Evolutionary conservation across 768 basidiomycete genomes (phyloP).

Genomic region (Dentipellis sp.): DNA sequence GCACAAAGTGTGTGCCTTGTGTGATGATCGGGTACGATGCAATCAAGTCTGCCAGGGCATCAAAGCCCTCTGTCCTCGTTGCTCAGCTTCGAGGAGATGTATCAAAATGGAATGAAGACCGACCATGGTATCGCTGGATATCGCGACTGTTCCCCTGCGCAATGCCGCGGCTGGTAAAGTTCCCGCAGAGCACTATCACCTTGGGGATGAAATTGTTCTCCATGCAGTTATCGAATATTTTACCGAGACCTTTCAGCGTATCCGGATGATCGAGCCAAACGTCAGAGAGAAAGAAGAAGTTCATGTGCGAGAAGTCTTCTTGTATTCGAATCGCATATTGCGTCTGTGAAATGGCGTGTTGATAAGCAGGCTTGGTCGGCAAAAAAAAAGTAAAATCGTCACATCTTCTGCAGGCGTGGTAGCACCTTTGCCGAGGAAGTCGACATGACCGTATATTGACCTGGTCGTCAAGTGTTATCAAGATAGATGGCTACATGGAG

Average conservation of each 20-base stretch:
- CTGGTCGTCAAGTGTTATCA: constrained; percentile 29
- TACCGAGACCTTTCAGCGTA: constrained; percentile 69
- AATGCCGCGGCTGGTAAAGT: constrained; percentile 83
- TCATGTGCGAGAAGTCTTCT: constrained; percentile 63
- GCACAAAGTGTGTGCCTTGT: constrained; percentile 77
- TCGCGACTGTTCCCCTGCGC: constrained; percentile 70
- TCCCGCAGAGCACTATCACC: constrained; percentile 88
- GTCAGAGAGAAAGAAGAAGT: constrained; percentile 93
- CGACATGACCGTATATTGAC: constrained; percentile 92
- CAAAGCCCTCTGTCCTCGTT: constrained; percentile 66
- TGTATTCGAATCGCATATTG: constrained; percentile 53
- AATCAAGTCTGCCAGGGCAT: constrained; percentile 78
- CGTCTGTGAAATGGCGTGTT: constrained; percentile 23
- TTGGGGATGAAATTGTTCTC: constrained; percentile 84
- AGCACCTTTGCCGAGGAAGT: constrained; percentile 92
- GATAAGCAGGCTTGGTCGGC: background rate
- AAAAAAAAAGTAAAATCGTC: constrained; percentile 17
- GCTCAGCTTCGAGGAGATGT: background rate
- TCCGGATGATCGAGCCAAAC: constrained; percentile 90
- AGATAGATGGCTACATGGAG: background rate
- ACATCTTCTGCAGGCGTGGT: constrained; percentile 90
- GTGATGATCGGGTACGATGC: constrained; percentile 71
- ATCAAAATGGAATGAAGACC: background rate
- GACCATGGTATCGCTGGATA: constrained; percentile 82
- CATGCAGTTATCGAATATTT: constrained; percentile 85